phyloP scores from a whole-genome alignment of 2,329 filamentous ascomycete genomes.

The Hypoxylon sp. region DNA sequence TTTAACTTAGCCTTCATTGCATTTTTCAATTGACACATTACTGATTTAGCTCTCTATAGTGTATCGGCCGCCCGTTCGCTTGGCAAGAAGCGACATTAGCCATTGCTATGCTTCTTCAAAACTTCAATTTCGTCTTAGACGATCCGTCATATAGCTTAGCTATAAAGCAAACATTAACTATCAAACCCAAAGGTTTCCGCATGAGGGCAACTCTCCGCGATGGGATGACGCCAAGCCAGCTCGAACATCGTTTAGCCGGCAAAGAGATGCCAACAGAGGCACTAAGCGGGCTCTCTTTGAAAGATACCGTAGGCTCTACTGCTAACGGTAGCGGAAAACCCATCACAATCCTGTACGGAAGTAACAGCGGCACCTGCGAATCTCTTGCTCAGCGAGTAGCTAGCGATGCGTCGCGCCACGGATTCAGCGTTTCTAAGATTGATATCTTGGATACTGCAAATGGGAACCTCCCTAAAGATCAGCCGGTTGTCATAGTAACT shows the following conservation, averaged over 20 bases:
- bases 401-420: constrained; percentile 70
- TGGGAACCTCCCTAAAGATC: constrained; percentile 70
- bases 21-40: background rate
- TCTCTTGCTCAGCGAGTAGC: constrained; percentile 75
- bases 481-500: constrained; percentile 76
- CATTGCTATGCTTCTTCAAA: constrained; percentile 71
- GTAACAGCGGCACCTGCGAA: constrained; percentile 82
- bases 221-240: constrained; percentile 60
- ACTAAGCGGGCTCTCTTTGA: constrained; percentile 24
- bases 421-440: constrained; percentile 69
- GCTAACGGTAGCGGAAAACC: constrained; percentile 55
- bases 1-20: background rate
- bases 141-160: constrained; percentile 68
- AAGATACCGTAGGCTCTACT: constrained; percentile 20
- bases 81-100: constrained; percentile 79
- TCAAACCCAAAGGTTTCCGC: constrained; percentile 68
- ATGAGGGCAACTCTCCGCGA: constrained; percentile 67
- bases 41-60: constrained; percentile 54
- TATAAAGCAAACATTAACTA: constrained; percentile 63
- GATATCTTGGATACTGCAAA: constrained; percentile 74
- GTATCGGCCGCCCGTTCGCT: constrained; percentile 81
- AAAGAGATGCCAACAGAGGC: constrained; percentile 33
- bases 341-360: constrained; percentile 79
- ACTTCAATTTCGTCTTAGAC: constrained; percentile 72
- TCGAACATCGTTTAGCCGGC: constrained; percentile 64